These are phyloP conservation scores for Magnolia kwangsiensis DNA, from an alignment of 164 flowering plant genomes.

Conservation along the genomic window DNA sequence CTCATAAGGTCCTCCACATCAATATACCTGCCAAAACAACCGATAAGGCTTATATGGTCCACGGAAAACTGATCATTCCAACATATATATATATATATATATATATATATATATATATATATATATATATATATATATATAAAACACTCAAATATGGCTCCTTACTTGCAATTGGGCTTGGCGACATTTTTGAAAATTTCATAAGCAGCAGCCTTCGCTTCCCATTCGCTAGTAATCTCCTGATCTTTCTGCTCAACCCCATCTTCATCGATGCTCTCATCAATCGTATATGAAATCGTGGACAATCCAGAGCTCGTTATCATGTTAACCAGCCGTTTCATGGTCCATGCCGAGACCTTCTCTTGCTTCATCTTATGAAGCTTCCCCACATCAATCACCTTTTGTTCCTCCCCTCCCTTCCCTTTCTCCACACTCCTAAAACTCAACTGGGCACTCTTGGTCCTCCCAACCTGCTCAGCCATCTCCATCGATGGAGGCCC, in stretches of 20 bases:
- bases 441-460: constrained; percentile 43
- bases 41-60: neutral
- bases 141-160: neutral
- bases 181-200: constrained; percentile 76
- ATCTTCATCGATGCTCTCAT: constrained; percentile 41
- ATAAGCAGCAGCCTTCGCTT: constrained; percentile 69
- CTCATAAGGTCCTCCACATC: constrained; percentile 70
- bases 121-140: too few relatives aligned
- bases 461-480: constrained; percentile 27
- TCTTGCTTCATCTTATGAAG: constrained; percentile 58
- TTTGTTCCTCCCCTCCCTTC: constrained; percentile 36
- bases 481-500: constrained; percentile 63
- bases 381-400: constrained; percentile 60
- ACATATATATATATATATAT: too few relatives aligned
- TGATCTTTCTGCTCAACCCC: constrained; percentile 37
- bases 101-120: too few relatives aligned
- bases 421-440: constrained; percentile 34
- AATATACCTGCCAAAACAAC: constrained; percentile 46
- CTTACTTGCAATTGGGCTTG: constrained; percentile 64
- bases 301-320: constrained; percentile 50
- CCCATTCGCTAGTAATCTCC: constrained; percentile 68
- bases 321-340: constrained; percentile 54
- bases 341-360: constrained; percentile 83
- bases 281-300: constrained; percentile 46
- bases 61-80: neutral